Evolutionary conservation across 2,329 filamentous ascomycete genomes (phyloP), one percentile per base, ranked within the genome.

Genomic region (Claviceps africana): DNA sequence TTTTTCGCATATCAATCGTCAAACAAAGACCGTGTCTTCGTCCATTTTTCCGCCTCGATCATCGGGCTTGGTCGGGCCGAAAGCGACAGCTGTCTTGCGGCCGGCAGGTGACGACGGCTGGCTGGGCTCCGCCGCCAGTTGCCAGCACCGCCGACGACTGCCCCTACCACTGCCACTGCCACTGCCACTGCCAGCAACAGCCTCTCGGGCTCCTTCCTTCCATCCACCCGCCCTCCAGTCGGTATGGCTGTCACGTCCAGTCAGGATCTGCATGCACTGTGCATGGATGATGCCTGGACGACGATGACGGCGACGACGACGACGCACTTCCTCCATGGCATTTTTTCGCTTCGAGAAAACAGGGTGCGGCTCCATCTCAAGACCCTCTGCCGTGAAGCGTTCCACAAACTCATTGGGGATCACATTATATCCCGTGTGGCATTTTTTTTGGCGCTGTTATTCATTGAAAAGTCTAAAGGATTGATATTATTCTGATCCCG

Each of bases 241-340:
- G 33, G 13, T 35, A 3, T 15, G 42, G 19, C 47, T 30, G 28
- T 13, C 30, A 33, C 10, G 21, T 21, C 42, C 6, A 13, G 13
- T 8, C 37, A 40, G 17, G 7, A 40, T 40, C 9, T 42, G 25
- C 1, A 5, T 11, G n/a, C n/a, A n/a, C n/a, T 46, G 40, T 35
- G 47, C 51, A 43, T 52, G 51, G 45, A 43, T 48, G 51, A 17
- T 37, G 33, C 45, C 45, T 52, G 19, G 44, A 31, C 28, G 25
- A 40, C n/a, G 39, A 40, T 17, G 37, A 40, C 39, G n/a, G 1
- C 21, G 43, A 25, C 43, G 11, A 28, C 25, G 43, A 33, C 44
- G 42, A 47, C 44, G 44, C 44, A 28, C 44, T 51, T 21, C 22
- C 48, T 48, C 22, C 21, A 43, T 17, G 7, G 15, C 15, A 22